These are phyloP conservation scores for Geopyxis carbonaria DNA, from an alignment of 495 filamentous ascomycete species.

Conservation along the genomic window DNA sequence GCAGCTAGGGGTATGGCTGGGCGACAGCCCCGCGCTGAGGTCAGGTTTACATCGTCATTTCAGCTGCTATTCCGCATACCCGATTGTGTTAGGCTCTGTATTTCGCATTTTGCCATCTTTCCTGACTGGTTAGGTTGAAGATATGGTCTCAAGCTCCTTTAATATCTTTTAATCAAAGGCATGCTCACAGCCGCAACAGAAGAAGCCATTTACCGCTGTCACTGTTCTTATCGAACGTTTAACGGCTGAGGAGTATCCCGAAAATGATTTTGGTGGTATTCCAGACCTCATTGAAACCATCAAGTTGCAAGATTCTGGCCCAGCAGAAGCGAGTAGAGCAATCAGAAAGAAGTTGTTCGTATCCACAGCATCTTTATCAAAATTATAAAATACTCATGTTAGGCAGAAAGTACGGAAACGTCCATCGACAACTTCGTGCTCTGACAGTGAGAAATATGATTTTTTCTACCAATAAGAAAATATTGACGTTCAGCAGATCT, in stretches of 20 bases:
- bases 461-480: no score
- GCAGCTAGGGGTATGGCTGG: no score
- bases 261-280: conserved; percentile 81
- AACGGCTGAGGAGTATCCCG: conserved; percentile 74
- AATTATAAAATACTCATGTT: background rate
- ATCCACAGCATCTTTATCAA: conserved; percentile 1
- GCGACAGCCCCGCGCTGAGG: no score
- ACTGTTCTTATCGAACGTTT: conserved; percentile 87
- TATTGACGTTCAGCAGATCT: conserved; percentile 20
- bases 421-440: conserved; percentile 79
- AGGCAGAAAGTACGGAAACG: conserved; percentile 72
- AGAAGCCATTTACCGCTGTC: conserved; percentile 87
- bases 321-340: conserved; percentile 77
- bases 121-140: no score
- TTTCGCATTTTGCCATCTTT: no score
- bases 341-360: conserved; percentile 86
- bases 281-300: conserved; percentile 88
- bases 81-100: no score
- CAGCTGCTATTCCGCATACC: no score
- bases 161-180: no score
- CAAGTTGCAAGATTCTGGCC: conserved; percentile 72
- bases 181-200: conserved; percentile 31
- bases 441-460: conserved; percentile 46
- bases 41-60: no score
- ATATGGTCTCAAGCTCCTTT: no score